phyloP scores from a whole-genome alignment of 1,139 yeast genomes.

The Saccharomyces hybrid region DNA sequence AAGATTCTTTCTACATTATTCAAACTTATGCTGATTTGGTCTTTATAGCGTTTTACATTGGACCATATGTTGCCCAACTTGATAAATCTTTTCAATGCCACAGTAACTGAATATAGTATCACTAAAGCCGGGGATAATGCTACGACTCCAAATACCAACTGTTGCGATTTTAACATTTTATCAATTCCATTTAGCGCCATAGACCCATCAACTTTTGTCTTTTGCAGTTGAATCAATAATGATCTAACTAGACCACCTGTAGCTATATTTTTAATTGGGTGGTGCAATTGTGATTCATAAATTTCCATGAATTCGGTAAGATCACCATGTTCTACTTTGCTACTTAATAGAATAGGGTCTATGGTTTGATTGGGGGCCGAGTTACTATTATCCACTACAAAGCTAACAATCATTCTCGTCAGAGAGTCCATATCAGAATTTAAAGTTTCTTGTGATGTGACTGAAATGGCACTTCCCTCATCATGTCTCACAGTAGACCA shows the following conservation, averaged over 20 bases:
- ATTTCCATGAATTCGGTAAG: constrained; percentile 69
- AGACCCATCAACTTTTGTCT: constrained; percentile 92
- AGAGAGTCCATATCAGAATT: constrained; percentile 71
- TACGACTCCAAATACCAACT: constrained; percentile 81
- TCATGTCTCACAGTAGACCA: constrained; percentile 78
- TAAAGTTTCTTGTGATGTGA: constrained; percentile 73
- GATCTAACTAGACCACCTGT: constrained; percentile 70
- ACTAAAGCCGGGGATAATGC: constrained; percentile 78
- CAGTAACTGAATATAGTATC: constrained; percentile 31
- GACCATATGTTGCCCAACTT: constrained; percentile 26
- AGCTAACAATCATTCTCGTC: constrained; percentile 81
- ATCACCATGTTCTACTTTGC: constrained; percentile 57
- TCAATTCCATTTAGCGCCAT: constrained; percentile 88
- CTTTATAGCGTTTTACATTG: constrained; percentile 13
- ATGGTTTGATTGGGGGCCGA: constrained; percentile 6
- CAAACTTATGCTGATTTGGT: constrained; percentile 43
- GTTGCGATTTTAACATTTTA: constrained; percentile 80
- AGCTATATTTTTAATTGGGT: constrained; percentile 57
- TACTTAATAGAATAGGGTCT: constrained; percentile 27
- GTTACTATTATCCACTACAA: constrained; percentile 41
- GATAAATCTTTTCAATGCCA: constrained; percentile 12
- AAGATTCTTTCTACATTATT: constrained; percentile 52
- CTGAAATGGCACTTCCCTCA: constrained; percentile 56
- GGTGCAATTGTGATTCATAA: constrained; percentile 68
- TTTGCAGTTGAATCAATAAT: constrained; percentile 80